phyloP scores from a whole-genome alignment of 2,329 filamentous ascomycete species.

The Alternaria hordeiaustralica region DNA sequence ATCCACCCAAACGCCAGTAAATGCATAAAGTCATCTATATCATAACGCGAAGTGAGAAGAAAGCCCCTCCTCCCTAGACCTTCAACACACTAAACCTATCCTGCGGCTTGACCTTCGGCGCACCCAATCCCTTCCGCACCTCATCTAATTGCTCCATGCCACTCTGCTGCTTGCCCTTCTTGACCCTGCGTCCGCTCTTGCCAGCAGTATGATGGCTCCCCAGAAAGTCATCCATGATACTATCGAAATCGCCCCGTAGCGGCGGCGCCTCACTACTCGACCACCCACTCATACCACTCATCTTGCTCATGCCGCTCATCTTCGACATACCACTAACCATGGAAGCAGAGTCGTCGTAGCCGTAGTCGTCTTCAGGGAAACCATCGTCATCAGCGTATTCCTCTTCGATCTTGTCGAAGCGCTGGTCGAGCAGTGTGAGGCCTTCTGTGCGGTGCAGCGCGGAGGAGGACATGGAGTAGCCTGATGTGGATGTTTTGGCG shows the following conservation, averaged over 20 bases:
- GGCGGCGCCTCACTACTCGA: constrained; percentile 55
- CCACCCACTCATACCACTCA: constrained; percentile 46
- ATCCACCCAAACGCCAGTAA: not conserved
- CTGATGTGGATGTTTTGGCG: constrained; percentile 84
- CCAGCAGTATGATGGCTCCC: constrained; percentile 73
- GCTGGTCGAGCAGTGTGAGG: constrained; percentile 80
- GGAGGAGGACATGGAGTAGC: constrained; percentile 91
- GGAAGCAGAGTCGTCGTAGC: constrained; percentile 47
- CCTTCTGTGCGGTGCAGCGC: constrained; percentile 87
- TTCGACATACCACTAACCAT: constrained; percentile 57
- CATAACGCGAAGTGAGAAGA: not conserved
- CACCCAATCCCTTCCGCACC: constrained; percentile 79
- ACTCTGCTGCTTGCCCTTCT: constrained; percentile 79
- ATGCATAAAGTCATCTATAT: not conserved
- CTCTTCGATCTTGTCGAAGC: constrained; percentile 90
- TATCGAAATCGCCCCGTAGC: constrained; percentile 80
- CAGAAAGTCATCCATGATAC: constrained; percentile 92
- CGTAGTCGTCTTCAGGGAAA: constrained; percentile 47
- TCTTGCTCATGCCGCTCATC: constrained; percentile 57
- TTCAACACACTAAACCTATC: constrained; percentile 13
- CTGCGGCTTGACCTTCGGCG: constrained; percentile 60
- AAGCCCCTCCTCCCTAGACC: not conserved
- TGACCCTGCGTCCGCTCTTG: constrained; percentile 65
- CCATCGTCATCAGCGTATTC: constrained; percentile 64
- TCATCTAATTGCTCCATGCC: constrained; percentile 92